Percentiles rank a stretch among this genome's conserved stretches.
phyloP scores from a whole-genome alignment of 768 basidiomycete genomes.

The Antrodiella citrinella region DNA sequence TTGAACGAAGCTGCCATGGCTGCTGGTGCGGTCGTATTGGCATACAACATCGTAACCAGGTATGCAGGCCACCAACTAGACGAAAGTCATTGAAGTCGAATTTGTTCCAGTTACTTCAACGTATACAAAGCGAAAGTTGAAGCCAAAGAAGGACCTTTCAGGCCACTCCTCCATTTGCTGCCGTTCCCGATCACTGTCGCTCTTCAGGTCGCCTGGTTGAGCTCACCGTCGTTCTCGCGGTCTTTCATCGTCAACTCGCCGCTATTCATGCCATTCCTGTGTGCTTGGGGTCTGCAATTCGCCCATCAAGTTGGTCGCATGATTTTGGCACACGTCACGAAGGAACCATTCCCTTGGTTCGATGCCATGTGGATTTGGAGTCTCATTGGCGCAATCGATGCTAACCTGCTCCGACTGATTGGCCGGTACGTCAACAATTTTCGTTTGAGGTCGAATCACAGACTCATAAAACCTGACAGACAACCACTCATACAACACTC shows the following conservation, averaged over 20 bases:
- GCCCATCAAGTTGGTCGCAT: conserved; percentile 87
- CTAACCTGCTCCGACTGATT: conserved; percentile 63
- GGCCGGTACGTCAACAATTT: conserved; percentile 44
- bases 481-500: conserved; percentile 71
- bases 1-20: conserved; percentile 88
- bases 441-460: neutral
- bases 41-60: conserved; percentile 76
- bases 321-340: conserved; percentile 90
- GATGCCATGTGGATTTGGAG: conserved; percentile 85
- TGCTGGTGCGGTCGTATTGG: conserved; percentile 60
- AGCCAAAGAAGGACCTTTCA: conserved; percentile 31
- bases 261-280: conserved; percentile 80
- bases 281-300: conserved; percentile 89
- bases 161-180: conserved; percentile 66
- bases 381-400: conserved; percentile 70
- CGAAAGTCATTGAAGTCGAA: conserved; percentile 1
- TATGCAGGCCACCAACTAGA: conserved; percentile 16
- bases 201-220: conserved; percentile 80
- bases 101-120: conserved; percentile 56
- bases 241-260: conserved; percentile 69
- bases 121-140: conserved; percentile 55
- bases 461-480: too few species aligned
- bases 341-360: conserved; percentile 75
- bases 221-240: conserved; percentile 50
- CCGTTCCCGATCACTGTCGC: conserved; percentile 68